Evolutionary conservation across 306 rosid species (phyloP).

Genomic region (Erythrophleum fordii): DNA sequence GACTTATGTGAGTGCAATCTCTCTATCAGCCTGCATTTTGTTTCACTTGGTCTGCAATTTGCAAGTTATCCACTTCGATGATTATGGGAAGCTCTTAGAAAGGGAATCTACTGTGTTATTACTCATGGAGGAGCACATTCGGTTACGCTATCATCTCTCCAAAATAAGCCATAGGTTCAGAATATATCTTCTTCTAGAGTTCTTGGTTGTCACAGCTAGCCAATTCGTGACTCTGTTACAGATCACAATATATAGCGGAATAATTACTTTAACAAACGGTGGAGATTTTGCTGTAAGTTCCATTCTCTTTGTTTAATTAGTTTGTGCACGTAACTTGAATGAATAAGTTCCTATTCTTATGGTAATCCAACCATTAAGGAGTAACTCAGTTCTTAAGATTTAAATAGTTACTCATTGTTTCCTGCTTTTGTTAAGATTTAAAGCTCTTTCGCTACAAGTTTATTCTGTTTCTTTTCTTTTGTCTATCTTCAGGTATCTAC

Average conservation of each 20-base stretch:
- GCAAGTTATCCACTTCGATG: conserved; percentile 77
- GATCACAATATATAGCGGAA: conserved; percentile 59
- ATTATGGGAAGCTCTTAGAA: conserved; percentile 58
- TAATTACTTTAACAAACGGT: conserved; percentile 59
- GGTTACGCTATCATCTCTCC: conserved; percentile 76
- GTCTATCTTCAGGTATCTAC: conserved; percentile 63
- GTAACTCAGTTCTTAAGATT: conserved; percentile 1
- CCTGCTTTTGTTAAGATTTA: conserved; percentile 6
- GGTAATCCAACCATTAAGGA: background rate
- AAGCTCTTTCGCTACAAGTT: background rate
- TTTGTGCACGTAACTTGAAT: conserved; percentile 29
- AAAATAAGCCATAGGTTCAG: conserved; percentile 86
- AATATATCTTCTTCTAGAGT: conserved; percentile 72
- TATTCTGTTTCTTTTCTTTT: background rate
- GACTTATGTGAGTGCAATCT: conserved; percentile 72
- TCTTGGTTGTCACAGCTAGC: conserved; percentile 74
- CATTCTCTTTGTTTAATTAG: conserved; percentile 21
- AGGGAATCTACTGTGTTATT: conserved; percentile 60
- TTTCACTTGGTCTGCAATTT: conserved; percentile 86
- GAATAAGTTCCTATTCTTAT: conserved; percentile 1
- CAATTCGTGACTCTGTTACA: conserved; percentile 71
- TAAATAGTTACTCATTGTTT: conserved; percentile 1
- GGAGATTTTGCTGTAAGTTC: conserved; percentile 87
- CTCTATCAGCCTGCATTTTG: conserved; percentile 80
- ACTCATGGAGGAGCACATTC: conserved; percentile 78